Percentiles rank a stretch among this genome's conserved stretches.
phyloP scores from a whole-genome alignment of 352 stramenopile genomes.

The Hyaloperonospora arabidopsidis region DNA sequence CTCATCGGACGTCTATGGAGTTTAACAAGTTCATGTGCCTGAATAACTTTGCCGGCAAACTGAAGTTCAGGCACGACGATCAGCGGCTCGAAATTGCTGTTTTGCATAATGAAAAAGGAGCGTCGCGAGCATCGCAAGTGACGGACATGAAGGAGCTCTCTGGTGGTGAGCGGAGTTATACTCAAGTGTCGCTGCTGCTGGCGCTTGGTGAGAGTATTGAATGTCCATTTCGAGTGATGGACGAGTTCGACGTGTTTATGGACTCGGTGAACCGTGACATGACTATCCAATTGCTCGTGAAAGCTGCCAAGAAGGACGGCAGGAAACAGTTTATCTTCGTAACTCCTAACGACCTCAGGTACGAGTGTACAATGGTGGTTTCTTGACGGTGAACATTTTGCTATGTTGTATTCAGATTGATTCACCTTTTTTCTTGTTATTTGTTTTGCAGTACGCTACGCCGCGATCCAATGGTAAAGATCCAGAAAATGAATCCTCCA shows the following conservation, averaged over 20 bases:
- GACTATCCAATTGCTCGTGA: slow-evolving; percentile 91
- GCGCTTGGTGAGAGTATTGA: slow-evolving; percentile 88
- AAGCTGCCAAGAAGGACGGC: slow-evolving; percentile 63
- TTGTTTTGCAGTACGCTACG: slow-evolving; percentile 44
- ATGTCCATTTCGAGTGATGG: slow-evolving; percentile 95
- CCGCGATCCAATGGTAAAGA: slow-evolving; percentile 72
- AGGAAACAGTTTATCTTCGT: slow-evolving; percentile 87
- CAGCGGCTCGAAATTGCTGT: slow-evolving; percentile 74
- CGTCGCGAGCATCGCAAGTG: slow-evolving; percentile 76
- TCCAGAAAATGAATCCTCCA: slow-evolving; percentile 84
- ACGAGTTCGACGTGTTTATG: slow-evolving; percentile 99
- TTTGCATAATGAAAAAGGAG: slow-evolving; percentile 67
- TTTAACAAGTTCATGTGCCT: slow-evolving; percentile 83
- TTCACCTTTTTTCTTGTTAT: not conserved
- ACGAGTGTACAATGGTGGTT: slow-evolving; percentile 8
- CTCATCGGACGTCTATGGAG: slow-evolving; percentile 61
- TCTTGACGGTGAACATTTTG: not conserved
- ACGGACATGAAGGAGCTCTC: slow-evolving; percentile 95
- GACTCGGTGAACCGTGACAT: slow-evolving; percentile 94
- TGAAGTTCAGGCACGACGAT: slow-evolving; percentile 74
- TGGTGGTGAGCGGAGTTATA: slow-evolving; percentile 95
- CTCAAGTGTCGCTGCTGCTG: slow-evolving; percentile 93
- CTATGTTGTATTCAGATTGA: slow-evolving; percentile 1
- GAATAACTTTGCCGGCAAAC: slow-evolving; percentile 80
- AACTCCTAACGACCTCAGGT: slow-evolving; percentile 84